A percentile compares a stretch with the other conserved stretches of the same genome.
phyloP scores from a whole-genome alignment of 2,329 filamentous ascomycete species.

The Cladophialophora exuberans region DNA sequence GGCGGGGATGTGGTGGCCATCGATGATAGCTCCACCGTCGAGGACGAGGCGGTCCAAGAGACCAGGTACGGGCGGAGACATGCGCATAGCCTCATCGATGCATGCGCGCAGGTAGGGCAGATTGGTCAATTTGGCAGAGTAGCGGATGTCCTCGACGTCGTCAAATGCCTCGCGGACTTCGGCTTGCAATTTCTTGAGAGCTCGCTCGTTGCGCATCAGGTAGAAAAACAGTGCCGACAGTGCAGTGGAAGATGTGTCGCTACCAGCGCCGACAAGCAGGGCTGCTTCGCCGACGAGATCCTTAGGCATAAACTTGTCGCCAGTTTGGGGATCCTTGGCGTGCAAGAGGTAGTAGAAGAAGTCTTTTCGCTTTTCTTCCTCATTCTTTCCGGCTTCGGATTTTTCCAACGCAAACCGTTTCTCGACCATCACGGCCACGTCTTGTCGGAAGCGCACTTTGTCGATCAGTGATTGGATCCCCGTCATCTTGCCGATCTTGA shows the following conservation, averaged over 20 bases:
- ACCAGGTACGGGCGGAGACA: slow-evolving; percentile 38
- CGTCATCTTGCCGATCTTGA: not conserved
- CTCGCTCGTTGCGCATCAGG: slow-evolving; percentile 39
- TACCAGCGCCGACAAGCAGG: slow-evolving; percentile 33
- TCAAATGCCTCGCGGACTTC: slow-evolving; percentile 42
- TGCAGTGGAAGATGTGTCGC: slow-evolving; percentile 46
- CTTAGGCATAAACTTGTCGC: slow-evolving; percentile 32
- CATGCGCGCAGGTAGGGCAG: slow-evolving; percentile 49
- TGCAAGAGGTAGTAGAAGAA: slow-evolving; percentile 54
- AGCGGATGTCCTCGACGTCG: slow-evolving; percentile 42
- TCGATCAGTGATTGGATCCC: slow-evolving; percentile 11
- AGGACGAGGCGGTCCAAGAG: slow-evolving; percentile 38
- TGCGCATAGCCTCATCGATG: slow-evolving; percentile 43
- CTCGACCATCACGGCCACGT: slow-evolving; percentile 11
- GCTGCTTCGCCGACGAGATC: slow-evolving; percentile 24
- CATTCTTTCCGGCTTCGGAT: slow-evolving; percentile 37
- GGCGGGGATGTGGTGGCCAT: slow-evolving; percentile 38
- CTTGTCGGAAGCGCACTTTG: slow-evolving; percentile 14
- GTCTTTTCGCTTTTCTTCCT: slow-evolving; percentile 46
- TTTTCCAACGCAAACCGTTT: slow-evolving; percentile 43
- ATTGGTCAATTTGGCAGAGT: slow-evolving; percentile 38
- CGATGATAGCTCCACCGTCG: slow-evolving; percentile 37
- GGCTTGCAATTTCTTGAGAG: slow-evolving; percentile 36
- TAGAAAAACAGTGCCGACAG: slow-evolving; percentile 47
- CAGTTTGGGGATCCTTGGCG: slow-evolving; percentile 51